phyloP scores from a whole-genome alignment of 225 moss, liverwort and hornwort species.

The Polytrichum commune region DNA sequence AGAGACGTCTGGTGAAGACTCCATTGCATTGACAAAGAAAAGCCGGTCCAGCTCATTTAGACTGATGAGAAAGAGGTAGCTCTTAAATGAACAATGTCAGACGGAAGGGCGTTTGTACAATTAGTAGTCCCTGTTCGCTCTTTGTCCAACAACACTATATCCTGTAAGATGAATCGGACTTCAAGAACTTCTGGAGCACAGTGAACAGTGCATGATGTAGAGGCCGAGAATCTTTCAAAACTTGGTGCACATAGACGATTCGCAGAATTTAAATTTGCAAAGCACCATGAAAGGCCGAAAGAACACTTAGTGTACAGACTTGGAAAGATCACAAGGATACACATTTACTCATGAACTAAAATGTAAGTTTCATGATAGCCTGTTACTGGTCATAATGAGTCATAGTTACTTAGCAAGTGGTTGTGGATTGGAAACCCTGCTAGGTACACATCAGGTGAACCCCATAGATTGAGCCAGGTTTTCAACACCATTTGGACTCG shows the following conservation, averaged over 20 bases:
- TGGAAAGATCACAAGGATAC: background rate
- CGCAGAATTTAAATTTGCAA: background rate
- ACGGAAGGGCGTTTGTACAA: background rate
- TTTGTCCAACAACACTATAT: background rate
- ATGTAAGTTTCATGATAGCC: background rate
- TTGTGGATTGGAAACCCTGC: background rate
- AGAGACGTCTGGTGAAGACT: conserved; percentile 25
- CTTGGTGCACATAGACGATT: background rate
- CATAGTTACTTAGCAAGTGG: background rate
- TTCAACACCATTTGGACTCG: too few relatives aligned
- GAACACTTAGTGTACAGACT: background rate
- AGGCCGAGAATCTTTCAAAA: background rate
- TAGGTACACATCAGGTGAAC: too few relatives aligned
- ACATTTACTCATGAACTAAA: background rate
- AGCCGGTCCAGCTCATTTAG: conserved; percentile 34
- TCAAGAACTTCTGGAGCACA: background rate
- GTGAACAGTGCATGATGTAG: background rate
- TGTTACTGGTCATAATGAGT: background rate
- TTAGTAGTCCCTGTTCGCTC: background rate
- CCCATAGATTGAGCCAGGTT: too few relatives aligned
- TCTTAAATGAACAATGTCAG: background rate
- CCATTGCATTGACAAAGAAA: conserved; percentile 22
- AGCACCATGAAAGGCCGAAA: background rate
- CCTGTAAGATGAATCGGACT: background rate
- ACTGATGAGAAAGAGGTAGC: conserved; percentile 11